These are phyloP conservation scores for Areca catechu DNA, from an alignment of 176 grass and related monocot species.

Conservation along the genomic window DNA sequence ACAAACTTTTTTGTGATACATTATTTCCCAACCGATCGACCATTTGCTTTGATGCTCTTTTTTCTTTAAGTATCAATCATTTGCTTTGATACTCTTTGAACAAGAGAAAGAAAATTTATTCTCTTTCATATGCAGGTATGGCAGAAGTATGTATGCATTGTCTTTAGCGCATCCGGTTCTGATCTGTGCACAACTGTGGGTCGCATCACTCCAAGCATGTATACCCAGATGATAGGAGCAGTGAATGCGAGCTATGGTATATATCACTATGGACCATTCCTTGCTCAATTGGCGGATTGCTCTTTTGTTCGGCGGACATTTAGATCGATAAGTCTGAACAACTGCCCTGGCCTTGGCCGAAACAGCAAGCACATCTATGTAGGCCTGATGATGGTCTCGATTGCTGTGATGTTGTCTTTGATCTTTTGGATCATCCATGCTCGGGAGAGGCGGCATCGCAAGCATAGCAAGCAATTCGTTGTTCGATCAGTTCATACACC, in stretches of 20 bases:
- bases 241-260: slow-evolving; percentile 40
- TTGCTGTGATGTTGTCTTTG: slow-evolving; percentile 26
- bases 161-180: background rate
- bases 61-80: too few species aligned
- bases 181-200: slow-evolving; percentile 51
- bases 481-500: background rate
- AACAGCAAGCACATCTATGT: slow-evolving; percentile 47
- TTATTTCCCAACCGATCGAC: too few species aligned
- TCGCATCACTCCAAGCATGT: slow-evolving; percentile 59
- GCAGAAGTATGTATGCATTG: slow-evolving; percentile 38
- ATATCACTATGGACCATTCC: slow-evolving; percentile 26
- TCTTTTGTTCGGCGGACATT: slow-evolving; percentile 61
- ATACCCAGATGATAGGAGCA: slow-evolving; percentile 22
- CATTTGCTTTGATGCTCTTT: too few species aligned
- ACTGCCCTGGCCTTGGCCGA: slow-evolving; percentile 39
- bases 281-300: slow-evolving; percentile 55
- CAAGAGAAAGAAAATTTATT: too few species aligned
- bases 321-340: slow-evolving; percentile 15
- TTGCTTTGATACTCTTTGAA: too few species aligned
- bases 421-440: slow-evolving; percentile 33
- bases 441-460: slow-evolving; percentile 29
- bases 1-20: too few species aligned
- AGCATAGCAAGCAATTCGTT: slow-evolving; percentile 13
- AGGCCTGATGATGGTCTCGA: slow-evolving; percentile 35
- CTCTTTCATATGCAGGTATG: slow-evolving; percentile 26